Base-by-base conservation (phyloP, 768 basidiomycete genomes). In the Erythrobasidium yunnanense region DNA sequence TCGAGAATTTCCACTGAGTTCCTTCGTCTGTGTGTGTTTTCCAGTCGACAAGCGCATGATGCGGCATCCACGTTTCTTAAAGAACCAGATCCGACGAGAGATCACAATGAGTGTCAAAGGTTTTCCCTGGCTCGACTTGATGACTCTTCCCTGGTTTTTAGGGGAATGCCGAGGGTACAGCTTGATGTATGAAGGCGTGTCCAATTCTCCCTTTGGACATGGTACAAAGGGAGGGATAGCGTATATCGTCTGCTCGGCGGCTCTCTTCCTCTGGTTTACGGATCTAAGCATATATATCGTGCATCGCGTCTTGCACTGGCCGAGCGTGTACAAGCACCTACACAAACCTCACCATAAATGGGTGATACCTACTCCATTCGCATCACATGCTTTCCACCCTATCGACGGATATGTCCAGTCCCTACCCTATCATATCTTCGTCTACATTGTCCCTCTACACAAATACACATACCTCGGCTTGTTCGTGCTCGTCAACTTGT, bases 291-390 rank as follows among this genome's bases (percentile, higher is more conserved):
- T 99, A 69, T 99, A 99, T 76, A 96, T 92, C 91, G 80, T 93
- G n/a, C 95, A 99, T 74, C 84, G 95, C 25, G 81, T 81, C 77
- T 80, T 93, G 62, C 95, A 99, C 74, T 79, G 86, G 66, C 93
- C 93, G 1, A 60, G 80, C 38, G 71, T 95, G 66, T 99, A 99
- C 81, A 97, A 93, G 75, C 78, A 81, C 65, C 72, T 99, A 50
- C 95, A 99, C 77, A 99, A 99, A 77, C 91, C 93, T 1, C 95
- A 99, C 76, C 95, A 99, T 81, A 92, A 88, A 77, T 99, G 95
- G 95, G 80, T 97, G 69, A 91, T 99, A 67, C 92, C 95, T 3
- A 95, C 95, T 0, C 95, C 95, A 0, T 99, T 89, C 73, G 88
- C 95, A 32, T 93, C 93, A 23, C 87, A 96, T 74, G 95, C 95